Percentiles rank a stretch among this genome's conserved stretches.
These are phyloP conservation scores for Chlamydomonas sphaeroides DNA, from an alignment of 139 green algal genomes.

Conservation along the genomic window DNA sequence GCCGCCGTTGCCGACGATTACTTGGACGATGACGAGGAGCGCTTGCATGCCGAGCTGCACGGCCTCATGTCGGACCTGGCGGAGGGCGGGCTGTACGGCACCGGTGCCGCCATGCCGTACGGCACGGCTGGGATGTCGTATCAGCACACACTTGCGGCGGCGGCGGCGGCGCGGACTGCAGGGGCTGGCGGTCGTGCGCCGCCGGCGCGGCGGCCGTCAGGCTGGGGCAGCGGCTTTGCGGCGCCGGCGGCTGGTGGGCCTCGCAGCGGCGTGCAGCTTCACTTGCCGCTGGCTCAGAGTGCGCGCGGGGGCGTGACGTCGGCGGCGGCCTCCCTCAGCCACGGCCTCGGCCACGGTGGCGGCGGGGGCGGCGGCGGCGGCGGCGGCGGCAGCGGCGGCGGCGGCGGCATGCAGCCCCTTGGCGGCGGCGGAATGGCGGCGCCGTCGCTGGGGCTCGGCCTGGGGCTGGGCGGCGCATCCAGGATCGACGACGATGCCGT, in stretches of 20 bases:
- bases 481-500: too few species aligned
- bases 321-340: too few species aligned
- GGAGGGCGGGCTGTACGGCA: background rate
- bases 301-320: too few species aligned
- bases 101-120: background rate
- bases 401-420: background rate
- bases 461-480: too few species aligned
- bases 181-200: too few species aligned
- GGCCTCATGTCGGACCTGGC: slow-evolving; percentile 20
- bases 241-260: too few species aligned
- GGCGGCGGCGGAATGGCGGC: too few species aligned
- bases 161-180: background rate
- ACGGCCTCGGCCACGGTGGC: background rate
- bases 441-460: too few species aligned
- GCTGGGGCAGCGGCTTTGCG: too few species aligned
- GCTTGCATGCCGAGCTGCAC: slow-evolving; percentile 13
- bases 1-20: background rate
- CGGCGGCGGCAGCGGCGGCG: background rate
- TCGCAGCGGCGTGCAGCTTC: too few species aligned
- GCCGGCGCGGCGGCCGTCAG: too few species aligned
- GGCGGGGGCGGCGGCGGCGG: background rate
- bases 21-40: slow-evolving; percentile 23
- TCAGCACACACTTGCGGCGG: background rate
- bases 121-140: background rate
- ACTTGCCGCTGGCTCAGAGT: too few species aligned